These are phyloP conservation scores for Croton laevigatus DNA, from an alignment of 441 rosid genomes.

Conservation along the genomic window DNA sequence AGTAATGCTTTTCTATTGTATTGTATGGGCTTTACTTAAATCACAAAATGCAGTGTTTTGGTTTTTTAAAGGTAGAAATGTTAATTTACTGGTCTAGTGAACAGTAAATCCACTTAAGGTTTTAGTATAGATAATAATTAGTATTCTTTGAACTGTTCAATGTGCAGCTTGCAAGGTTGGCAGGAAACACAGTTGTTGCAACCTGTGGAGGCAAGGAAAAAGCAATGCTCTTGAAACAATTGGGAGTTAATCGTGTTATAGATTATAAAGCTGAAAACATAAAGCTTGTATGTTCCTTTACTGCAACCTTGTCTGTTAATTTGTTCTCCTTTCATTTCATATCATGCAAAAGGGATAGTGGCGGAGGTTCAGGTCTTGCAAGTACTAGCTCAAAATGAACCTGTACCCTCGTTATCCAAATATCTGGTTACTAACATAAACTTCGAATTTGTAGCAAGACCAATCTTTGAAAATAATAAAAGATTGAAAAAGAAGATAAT, in stretches of 20 bases:
- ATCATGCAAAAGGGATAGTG: background rate
- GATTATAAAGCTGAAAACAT: slow-evolving; percentile 83
- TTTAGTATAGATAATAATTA: no score
- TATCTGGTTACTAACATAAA: background rate
- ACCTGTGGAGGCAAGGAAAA: slow-evolving; percentile 93
- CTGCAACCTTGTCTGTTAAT: background rate
- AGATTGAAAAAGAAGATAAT: background rate
- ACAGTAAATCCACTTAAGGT: no score
- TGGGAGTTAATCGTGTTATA: slow-evolving; percentile 86
- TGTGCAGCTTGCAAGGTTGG: slow-evolving; percentile 86
- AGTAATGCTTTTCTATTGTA: no score
- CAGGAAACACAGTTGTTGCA: slow-evolving; percentile 86
- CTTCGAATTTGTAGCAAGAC: background rate
- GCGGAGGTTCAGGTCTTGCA: background rate
- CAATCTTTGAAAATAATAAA: background rate
- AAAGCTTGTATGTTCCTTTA: slow-evolving; percentile 57
- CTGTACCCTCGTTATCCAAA: slow-evolving; percentile 3
- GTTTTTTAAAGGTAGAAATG: no score
- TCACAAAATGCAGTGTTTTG: no score
- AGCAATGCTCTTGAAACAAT: slow-evolving; percentile 71
- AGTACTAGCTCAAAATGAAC: background rate
- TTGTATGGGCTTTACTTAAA: no score
- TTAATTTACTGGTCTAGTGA: no score
- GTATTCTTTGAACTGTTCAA: slow-evolving; percentile 17
- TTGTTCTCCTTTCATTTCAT: slow-evolving; percentile 7